Percentiles rank a stretch among this genome's conserved stretches.
phyloP scores from a whole-genome alignment of 2,329 filamentous ascomycete genomes.

The Aspergillus jensenii region DNA sequence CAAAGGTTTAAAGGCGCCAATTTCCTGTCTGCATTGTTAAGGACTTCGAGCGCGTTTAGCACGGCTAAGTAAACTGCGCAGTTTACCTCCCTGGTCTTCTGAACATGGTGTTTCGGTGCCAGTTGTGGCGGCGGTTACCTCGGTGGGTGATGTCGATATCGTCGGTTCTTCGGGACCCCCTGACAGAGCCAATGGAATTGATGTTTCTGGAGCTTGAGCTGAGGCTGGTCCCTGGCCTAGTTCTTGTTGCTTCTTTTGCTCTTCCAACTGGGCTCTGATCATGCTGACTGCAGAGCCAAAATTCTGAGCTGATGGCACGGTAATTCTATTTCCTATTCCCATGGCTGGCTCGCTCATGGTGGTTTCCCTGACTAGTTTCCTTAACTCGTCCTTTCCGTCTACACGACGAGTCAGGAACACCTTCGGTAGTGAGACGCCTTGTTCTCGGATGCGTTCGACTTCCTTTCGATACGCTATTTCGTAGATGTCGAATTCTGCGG shows the following conservation, averaged over 20 bases:
- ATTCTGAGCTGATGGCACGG: conserved; percentile 9
- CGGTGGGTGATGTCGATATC: background rate
- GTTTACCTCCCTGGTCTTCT: conserved; percentile 18
- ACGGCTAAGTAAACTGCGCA: conserved; percentile 24
- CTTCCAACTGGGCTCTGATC: conserved; percentile 19
- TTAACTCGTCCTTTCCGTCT: conserved; percentile 41
- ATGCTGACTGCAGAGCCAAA: conserved; percentile 15
- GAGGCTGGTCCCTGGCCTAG: background rate
- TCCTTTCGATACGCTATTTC: conserved; percentile 84
- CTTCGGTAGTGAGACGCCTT: conserved; percentile 47
- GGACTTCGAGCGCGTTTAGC: conserved; percentile 16
- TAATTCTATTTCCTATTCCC: conserved; percentile 14
- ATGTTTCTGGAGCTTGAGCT: background rate
- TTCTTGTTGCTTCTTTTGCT: conserved; percentile 8
- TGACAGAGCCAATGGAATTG: background rate
- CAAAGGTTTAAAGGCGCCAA: background rate
- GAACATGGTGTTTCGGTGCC: conserved; percentile 1
- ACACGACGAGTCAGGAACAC: conserved; percentile 59
- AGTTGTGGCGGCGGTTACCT: conserved; percentile 1
- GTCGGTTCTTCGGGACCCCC: background rate
- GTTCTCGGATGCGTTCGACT: conserved; percentile 66
- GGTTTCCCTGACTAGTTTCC: conserved; percentile 33
- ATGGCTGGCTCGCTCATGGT: conserved; percentile 8
- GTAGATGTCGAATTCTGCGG: conserved; percentile 84
- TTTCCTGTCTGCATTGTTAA: background rate